Conservation (phyloP, 2,329 filamentous ascomycete species). For the Aspergillus ruber region DNA sequence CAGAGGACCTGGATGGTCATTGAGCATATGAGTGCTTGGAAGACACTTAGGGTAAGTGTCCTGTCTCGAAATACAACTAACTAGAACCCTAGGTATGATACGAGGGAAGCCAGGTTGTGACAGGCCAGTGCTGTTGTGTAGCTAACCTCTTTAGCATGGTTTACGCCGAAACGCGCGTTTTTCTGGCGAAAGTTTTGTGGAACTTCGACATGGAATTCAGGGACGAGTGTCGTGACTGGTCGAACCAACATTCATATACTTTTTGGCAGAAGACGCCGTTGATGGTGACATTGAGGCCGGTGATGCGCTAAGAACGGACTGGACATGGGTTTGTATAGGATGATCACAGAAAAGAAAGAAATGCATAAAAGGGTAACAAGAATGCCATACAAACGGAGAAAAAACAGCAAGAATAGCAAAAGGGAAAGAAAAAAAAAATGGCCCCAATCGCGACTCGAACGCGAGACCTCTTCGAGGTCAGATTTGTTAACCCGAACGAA, state of each 20-base stretch:
- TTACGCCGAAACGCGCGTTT: conserved; percentile 8
- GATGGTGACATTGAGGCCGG: conserved; percentile 1
- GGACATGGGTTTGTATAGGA: too few relatives aligned
- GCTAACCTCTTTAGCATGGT: conserved; percentile 2
- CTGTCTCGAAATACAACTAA: too few relatives aligned
- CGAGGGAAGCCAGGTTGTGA: too few relatives aligned
- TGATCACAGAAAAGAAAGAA: not conserved
- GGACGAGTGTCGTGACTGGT: not conserved
- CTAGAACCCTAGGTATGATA: too few relatives aligned
- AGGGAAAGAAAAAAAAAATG: too few relatives aligned
- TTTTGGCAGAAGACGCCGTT: conserved; percentile 3
- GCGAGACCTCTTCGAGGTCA: not conserved
- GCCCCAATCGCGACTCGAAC: not conserved
- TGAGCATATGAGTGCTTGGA: too few relatives aligned
- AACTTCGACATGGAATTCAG: conserved; percentile 1
- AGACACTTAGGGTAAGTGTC: too few relatives aligned
- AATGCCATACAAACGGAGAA: not conserved
- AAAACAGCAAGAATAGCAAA: not conserved
- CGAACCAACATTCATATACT: not conserved
- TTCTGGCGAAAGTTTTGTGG: conserved; percentile 6
- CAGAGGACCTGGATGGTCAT: too few relatives aligned
- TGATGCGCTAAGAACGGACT: not conserved
- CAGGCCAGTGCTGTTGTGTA: not conserved
- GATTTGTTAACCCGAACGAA: not conserved
- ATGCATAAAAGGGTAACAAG: not conserved